Conservation (phyloP, 371 early-diverging fungal genomes). For the Circinella minor region DNA sequence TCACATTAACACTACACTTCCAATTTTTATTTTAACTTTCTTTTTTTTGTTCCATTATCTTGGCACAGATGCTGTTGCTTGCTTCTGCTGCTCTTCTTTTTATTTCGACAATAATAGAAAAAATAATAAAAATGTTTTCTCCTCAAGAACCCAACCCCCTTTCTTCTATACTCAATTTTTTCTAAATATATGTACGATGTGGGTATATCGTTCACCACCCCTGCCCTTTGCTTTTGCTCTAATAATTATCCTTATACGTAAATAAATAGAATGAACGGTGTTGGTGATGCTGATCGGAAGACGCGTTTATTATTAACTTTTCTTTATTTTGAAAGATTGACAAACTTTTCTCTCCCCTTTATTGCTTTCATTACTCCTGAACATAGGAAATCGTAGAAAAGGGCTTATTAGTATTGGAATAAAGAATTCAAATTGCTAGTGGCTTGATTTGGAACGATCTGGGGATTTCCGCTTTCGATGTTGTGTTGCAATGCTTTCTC, state of each 20-base stretch:
- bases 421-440: neutral
- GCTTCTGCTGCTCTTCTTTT: neutral
- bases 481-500: slow-evolving; percentile 16
- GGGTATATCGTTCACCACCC: no score
- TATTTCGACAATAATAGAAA: no score
- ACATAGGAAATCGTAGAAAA: neutral
- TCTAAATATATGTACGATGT: no score
- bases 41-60: slow-evolving; percentile 1
- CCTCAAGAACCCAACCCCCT: no score
- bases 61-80: neutral
- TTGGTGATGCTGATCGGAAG: no score
- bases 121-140: neutral
- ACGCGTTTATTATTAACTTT: neutral
- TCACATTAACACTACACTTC: no score
- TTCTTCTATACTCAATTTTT: no score
- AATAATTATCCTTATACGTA: no score
- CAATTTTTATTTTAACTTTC: neutral
- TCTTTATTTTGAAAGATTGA: neutral
- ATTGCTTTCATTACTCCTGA: neutral
- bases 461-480: slow-evolving; percentile 15
- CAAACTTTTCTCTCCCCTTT: neutral
- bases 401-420: neutral
- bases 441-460: slow-evolving; percentile 17
- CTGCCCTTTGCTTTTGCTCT: no score
- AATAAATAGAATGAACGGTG: no score